Evolutionary conservation across 2,329 filamentous ascomycete genomes (phyloP), one percentile per base, ranked within the genome.

Genomic region (Xylariaceae sp.): DNA sequence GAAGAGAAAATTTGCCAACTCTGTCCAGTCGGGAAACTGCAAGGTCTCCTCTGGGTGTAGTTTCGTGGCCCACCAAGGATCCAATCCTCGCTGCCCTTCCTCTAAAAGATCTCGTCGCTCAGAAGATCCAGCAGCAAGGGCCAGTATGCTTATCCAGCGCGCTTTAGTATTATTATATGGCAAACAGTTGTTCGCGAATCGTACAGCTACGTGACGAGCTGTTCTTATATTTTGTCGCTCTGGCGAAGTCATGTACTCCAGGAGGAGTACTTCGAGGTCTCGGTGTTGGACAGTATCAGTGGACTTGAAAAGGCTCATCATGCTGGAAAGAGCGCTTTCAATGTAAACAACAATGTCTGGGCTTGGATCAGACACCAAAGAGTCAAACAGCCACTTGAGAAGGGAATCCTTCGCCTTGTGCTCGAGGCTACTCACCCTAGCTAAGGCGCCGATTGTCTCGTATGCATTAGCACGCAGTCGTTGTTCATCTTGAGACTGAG

Each of bases 151-250:
- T 43, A 97, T 90, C 91, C 92, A 97, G 45, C 95, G 85, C 23
- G 87, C 95, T 33, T 88, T 80, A 8, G 91, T 81, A 67, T 96
- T 92, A 17, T 82, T 82, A 66, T 92, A 97, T 1, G 89, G 85
- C 4, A 99, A 79, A 67, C 92, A 96, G 47, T 91, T 84, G 70
- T 98, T 98, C 9, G 92, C 91, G 80, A 94, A 97, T 56, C 95
- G 90, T 6, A 95, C 87, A 21, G 88, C 88, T 17, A 91, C 88
- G 74, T 93, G 95, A 6, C 91, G 86, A 29, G 90, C 89, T 67
- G 89, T 93, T 64, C 89, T 83, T n/a, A 87, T 78, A 14, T 83
- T 78, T n/a, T 78, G 76, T 2, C 72, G 67, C 14, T 83, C 79
- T 0, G 77, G 67, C 1, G 83, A 76, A 41, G 76, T 78, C 82